Base-by-base conservation (phyloP, 2,329 filamentous ascomycete species). In the Drechslera avenae region DNA sequence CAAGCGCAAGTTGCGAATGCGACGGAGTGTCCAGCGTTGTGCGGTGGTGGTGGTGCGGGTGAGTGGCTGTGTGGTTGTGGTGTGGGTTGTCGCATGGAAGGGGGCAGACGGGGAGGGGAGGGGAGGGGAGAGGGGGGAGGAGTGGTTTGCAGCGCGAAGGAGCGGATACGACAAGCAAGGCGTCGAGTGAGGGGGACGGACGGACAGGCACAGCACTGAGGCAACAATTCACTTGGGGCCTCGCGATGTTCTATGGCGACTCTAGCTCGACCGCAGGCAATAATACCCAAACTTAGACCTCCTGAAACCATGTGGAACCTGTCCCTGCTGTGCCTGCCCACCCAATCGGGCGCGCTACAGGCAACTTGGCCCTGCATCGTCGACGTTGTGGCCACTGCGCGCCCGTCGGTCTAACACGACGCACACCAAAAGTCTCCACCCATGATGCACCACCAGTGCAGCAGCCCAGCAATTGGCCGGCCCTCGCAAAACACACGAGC, bases 141-240 rank as follows among this genome's bases (percentile, higher is more conserved):
- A 5, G 26, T 16, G 12, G 30, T 30, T n/a, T 52, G 64, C 61
- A 59, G 56, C 59, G 57, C 56, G 60, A 69, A 69, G 57, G 68
- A 71, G 68, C 67, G 68, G 60, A 63, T 47, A 52, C 56, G 59
- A 56, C 63, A 59, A 59, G 50, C 51, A 42, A 33, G 46, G 46
- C 43, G 49, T 48, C 57, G 54, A 45, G 16, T 14, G 33, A 39
- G 35, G 46, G 23, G n/a, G n/a, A n/a, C n/a, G n/a, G 46, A 33
- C 50, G 36, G 49, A 46, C 37, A 39, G 21, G 21, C 21, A 33
- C 39, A 46, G 36, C 37, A 26, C 35, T 10, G 19, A 41, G 50
- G 37, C 36, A 47, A 34, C 39, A 46, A 8, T 18, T 14, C 23
- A n/a, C 23, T 7, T 14, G 48, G 30, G 51, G 35, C 33, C 46